Percentiles rank a stretch among this genome's conserved stretches.
These are phyloP conservation scores for Volvox africanus DNA, from an alignment of 139 green algal genomes.

Conservation along the genomic window DNA sequence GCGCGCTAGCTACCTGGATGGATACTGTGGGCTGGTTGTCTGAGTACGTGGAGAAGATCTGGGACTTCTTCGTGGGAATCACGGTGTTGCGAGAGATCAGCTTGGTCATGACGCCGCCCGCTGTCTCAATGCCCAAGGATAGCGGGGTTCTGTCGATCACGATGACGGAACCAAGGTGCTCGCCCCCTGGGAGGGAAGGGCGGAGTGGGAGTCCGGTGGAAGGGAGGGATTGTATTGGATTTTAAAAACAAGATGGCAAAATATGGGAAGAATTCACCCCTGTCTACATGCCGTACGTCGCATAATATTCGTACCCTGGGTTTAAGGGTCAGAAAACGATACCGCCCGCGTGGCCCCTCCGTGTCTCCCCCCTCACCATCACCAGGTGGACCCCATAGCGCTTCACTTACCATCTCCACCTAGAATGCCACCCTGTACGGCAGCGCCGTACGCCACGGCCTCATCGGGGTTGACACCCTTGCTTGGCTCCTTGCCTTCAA, in stretches of 20 bases:
- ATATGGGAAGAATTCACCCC: background rate
- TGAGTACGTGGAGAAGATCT: constrained; percentile 99
- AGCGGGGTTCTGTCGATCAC: constrained; percentile 77
- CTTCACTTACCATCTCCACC: constrained; percentile 52
- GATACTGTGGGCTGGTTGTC: constrained; percentile 95
- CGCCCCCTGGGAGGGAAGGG: background rate
- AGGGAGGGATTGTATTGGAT: background rate
- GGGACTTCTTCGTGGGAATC: constrained; percentile 98
- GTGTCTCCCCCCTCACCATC: no score
- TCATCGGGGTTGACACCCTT: constrained; percentile 96
- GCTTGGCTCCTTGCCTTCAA: constrained; percentile 93
- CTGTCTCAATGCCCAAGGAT: constrained; percentile 94
- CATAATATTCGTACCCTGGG: no score
- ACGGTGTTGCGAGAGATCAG: constrained; percentile 93
- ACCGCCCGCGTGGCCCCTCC: no score
- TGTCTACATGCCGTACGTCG: background rate
- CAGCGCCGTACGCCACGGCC: constrained; percentile 92
- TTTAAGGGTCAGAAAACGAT: no score
- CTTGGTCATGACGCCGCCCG: constrained; percentile 95
- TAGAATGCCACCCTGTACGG: constrained; percentile 80
- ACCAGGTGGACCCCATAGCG: background rate
- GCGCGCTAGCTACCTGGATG: constrained; percentile 77
- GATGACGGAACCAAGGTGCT: constrained; percentile 22
- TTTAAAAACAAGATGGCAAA: background rate
- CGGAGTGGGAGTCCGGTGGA: background rate